Evolutionary conservation across 805 yeast species (phyloP).

Genomic region (Saccharomycopsis vini): DNA sequence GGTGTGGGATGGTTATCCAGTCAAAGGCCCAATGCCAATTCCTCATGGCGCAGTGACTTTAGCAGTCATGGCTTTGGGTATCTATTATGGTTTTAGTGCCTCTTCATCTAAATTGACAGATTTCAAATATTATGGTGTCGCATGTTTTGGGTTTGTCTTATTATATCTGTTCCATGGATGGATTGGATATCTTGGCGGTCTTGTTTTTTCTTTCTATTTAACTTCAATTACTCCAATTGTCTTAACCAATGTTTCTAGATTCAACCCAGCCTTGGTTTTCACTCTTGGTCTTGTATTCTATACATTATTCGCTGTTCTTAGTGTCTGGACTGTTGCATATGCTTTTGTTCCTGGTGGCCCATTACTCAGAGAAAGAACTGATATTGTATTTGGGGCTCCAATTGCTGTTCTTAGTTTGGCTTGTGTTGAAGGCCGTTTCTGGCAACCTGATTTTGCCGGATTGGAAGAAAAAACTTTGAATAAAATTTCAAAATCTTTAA

Average conservation of each 20-base stretch:
- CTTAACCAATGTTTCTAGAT: slow-evolving; percentile 47
- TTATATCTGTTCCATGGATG: slow-evolving; percentile 52
- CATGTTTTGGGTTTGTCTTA: slow-evolving; percentile 41
- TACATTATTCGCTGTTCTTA: slow-evolving; percentile 58
- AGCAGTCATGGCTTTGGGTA: slow-evolving; percentile 49
- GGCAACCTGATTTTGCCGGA: neutral
- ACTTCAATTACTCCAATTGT: slow-evolving; percentile 51
- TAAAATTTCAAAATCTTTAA: slow-evolving; percentile 24
- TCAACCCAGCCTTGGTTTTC: slow-evolving; percentile 48
- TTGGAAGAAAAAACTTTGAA: slow-evolving; percentile 5
- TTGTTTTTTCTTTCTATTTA: slow-evolving; percentile 51
- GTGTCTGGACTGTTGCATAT: slow-evolving; percentile 96
- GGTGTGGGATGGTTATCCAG: slow-evolving; percentile 95
- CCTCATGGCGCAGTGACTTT: slow-evolving; percentile 72
- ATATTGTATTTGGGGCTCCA: slow-evolving; percentile 54
- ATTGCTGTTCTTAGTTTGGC: slow-evolving; percentile 47
- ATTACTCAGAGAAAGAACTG: slow-evolving; percentile 79
- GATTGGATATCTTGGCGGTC: slow-evolving; percentile 70
- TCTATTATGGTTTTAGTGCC: slow-evolving; percentile 32
- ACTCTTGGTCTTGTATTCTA: slow-evolving; percentile 39
- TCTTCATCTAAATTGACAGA: slow-evolving; percentile 13
- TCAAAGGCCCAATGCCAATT: slow-evolving; percentile 79
- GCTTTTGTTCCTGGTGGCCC: slow-evolving; percentile 97
- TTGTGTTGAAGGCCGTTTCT: slow-evolving; percentile 22
- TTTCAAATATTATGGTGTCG: slow-evolving; percentile 22